Percentiles rank a stretch among this genome's conserved stretches.
Evolutionary conservation across 805 yeast genomes (phyloP).

Genomic region (Candida xiaguanensis): DNA sequence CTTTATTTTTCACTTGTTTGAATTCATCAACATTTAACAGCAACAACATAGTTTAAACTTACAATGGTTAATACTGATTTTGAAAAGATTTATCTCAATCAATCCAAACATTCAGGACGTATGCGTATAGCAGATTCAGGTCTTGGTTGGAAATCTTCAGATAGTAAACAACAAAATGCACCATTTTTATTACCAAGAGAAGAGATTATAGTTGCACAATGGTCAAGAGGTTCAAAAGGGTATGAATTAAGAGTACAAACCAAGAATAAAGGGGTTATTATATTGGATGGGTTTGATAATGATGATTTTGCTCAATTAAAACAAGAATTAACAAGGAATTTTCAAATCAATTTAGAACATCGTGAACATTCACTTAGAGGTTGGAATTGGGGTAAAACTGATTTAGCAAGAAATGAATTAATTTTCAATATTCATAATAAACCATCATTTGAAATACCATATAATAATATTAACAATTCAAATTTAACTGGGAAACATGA

Average conservation of each 20-base stretch:
- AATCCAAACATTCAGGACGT: slow-evolving; percentile 78
- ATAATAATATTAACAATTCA: slow-evolving; percentile 71
- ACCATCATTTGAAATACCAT: slow-evolving; percentile 91
- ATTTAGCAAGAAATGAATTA: slow-evolving; percentile 87
- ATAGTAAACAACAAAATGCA: slow-evolving; percentile 34
- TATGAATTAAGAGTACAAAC: slow-evolving; percentile 88
- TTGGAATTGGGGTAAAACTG: slow-evolving; percentile 98
- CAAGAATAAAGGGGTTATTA: slow-evolving; percentile 78
- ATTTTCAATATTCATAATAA: slow-evolving; percentile 80
- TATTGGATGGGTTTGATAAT: slow-evolving; percentile 87
- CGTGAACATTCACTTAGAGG: slow-evolving; percentile 93
- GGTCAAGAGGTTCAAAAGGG: slow-evolving; percentile 95
- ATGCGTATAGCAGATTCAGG: slow-evolving; percentile 97
- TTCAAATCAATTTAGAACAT: slow-evolving; percentile 68
- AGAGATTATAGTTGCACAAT: slow-evolving; percentile 71
- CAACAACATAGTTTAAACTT: not conserved
- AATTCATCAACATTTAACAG: slow-evolving; percentile 1
- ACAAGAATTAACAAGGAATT: slow-evolving; percentile 76
- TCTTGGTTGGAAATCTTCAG: slow-evolving; percentile 87
- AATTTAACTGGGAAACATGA: slow-evolving; percentile 90
- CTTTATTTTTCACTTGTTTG: not conserved
- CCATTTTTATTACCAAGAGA: slow-evolving; percentile 90
- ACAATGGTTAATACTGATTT: slow-evolving; percentile 61
- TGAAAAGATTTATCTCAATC: slow-evolving; percentile 87
- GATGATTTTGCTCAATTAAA: slow-evolving; percentile 80